A percentile compares a stretch with the other conserved stretches of the same genome.
phyloP scores from a whole-genome alignment of 1,284 basidiomycete species.

The Puccinia triticina region DNA sequence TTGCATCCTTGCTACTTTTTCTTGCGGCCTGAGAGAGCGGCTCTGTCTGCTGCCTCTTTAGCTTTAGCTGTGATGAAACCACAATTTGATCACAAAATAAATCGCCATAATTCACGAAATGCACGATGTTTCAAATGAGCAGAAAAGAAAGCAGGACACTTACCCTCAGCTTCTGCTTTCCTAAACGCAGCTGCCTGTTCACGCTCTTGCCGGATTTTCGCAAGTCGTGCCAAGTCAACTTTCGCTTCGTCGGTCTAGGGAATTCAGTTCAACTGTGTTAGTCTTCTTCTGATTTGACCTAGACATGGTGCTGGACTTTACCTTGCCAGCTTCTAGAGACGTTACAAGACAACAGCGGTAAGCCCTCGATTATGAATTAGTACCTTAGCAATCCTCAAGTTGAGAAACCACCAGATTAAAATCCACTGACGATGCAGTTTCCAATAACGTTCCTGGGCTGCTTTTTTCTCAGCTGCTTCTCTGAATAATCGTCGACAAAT shows the following conservation, averaged over 20 bases:
- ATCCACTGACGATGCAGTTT: constrained; percentile 71
- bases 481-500: constrained; percentile 62
- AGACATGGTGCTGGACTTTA: constrained; percentile 16
- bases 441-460: constrained; percentile 75
- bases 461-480: constrained; percentile 84
- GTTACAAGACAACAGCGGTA: neutral
- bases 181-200: constrained; percentile 81
- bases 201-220: constrained; percentile 79
- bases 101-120: neutral
- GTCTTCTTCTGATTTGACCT: neutral
- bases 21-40: constrained; percentile 40
- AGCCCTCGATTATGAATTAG: constrained; percentile 34
- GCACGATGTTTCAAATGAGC: neutral
- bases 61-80: constrained; percentile 17
- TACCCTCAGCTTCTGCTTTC: constrained; percentile 77
- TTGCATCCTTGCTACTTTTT: neutral
- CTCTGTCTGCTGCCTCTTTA: constrained; percentile 34
- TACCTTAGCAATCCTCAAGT: constrained; percentile 3
- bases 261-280: constrained; percentile 63
- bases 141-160: constrained; percentile 51
- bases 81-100: neutral
- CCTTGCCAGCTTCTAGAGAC: constrained; percentile 39
- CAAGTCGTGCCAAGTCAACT: constrained; percentile 79
- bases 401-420: constrained; percentile 51
- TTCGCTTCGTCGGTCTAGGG: constrained; percentile 80